Conservation (phyloP, 768 basidiomycete species). For the Paxillus rubicundulus region DNA sequence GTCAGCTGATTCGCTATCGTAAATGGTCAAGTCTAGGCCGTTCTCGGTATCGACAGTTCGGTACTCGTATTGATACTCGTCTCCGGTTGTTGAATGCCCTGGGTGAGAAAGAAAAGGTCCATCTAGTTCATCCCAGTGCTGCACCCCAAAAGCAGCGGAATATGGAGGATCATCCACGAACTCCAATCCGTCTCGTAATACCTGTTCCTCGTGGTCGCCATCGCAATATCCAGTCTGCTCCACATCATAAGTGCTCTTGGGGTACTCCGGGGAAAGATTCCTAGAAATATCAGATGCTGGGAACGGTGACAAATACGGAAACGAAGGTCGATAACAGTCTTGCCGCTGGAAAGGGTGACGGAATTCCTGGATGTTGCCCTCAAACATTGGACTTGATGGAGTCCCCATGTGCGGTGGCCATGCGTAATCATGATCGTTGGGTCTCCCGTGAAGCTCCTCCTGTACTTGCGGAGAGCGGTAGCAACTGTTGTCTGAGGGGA, state of each 20-base stretch:
- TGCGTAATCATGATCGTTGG: not conserved
- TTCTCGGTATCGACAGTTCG: not conserved
- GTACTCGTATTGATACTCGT: not conserved
- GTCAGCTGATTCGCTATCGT: not conserved
- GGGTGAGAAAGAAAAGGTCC: not conserved
- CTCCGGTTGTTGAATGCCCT: not conserved
- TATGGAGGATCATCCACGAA: not conserved
- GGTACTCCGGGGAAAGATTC: slow-evolving; percentile 1
- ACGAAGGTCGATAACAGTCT: slow-evolving; percentile 2
- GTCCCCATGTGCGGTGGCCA: not conserved
- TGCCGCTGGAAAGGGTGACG: not conserved
- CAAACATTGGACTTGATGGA: not conserved
- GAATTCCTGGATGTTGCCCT: not conserved
- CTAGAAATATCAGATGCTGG: not conserved
- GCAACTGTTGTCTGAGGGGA: slow-evolving; percentile 3
- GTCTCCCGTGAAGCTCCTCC: not conserved
- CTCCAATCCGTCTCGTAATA: not conserved
- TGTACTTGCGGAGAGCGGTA: not conserved
- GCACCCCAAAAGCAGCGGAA: not conserved
- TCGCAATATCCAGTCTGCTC: slow-evolving; percentile 2
- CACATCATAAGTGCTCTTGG: not conserved
- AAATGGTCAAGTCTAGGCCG: not conserved
- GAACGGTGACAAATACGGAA: no score
- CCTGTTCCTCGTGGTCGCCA: not conserved
- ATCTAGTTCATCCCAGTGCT: not conserved